These are phyloP conservation scores for Sarocladium strictum DNA, from an alignment of 2,329 filamentous ascomycete species.

Conservation along the genomic window DNA sequence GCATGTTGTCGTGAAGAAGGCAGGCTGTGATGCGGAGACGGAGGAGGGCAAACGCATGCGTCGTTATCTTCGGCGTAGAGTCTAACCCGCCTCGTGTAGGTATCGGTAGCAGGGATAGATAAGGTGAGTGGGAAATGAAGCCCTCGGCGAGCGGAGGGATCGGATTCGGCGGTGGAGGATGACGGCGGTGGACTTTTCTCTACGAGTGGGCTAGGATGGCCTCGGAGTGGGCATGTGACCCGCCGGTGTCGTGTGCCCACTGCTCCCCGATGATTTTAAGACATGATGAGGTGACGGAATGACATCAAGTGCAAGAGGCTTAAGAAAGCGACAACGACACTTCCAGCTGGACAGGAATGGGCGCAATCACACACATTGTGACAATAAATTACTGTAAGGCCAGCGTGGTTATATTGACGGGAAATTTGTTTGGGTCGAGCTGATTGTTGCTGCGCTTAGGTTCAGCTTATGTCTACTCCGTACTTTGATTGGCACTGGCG, in stretches of 20 bases:
- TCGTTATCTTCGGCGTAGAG: background rate
- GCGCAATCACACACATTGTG: background rate
- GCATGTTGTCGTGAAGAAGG: slow-evolving; percentile 38
- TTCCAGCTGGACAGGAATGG: background rate
- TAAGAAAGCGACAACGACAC: background rate
- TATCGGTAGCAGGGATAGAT: background rate
- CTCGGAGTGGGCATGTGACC: slow-evolving; percentile 4
- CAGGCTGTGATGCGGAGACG: slow-evolving; percentile 2
- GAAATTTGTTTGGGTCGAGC: background rate
- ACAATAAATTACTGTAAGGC: background rate
- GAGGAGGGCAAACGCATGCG: slow-evolving; percentile 7
- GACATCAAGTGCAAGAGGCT: background rate
- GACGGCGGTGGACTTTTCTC: slow-evolving; percentile 5
- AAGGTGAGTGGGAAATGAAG: background rate
- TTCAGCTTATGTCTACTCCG: no score
- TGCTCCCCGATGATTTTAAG: background rate
- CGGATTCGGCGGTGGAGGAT: background rate
- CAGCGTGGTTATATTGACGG: background rate
- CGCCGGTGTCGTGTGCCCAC: slow-evolving; percentile 1
- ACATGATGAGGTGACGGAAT: background rate
- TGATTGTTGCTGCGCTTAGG: no score
- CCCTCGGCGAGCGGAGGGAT: background rate
- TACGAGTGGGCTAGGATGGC: background rate
- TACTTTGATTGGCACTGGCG: background rate
- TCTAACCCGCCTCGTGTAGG: background rate